Conservation (phyloP, 495 filamentous ascomycete species). For the Annulohypoxylon bovei region DNA sequence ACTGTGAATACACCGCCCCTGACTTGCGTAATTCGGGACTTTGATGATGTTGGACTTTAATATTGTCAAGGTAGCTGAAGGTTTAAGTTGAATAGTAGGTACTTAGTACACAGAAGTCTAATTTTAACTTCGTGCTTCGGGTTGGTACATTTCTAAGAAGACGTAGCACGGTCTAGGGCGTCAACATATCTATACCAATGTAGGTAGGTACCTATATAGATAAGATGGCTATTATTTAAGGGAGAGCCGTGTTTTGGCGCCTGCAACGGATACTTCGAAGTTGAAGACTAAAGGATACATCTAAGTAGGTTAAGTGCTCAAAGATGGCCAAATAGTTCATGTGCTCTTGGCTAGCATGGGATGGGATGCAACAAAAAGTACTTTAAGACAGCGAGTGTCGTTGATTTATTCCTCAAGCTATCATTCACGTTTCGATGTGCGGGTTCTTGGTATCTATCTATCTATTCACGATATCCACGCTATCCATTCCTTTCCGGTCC, state of each 20-base stretch:
- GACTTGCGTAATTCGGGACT: not conserved
- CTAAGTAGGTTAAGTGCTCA: no score
- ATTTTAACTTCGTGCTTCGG: not conserved
- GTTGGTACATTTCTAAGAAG: no score
- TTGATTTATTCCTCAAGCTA: not conserved
- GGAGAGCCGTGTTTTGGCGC: no score
- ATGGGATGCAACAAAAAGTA: not conserved
- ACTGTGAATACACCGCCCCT: not conserved
- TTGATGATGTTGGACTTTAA: no score
- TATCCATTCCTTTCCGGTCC: not conserved
- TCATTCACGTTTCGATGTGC: not conserved
- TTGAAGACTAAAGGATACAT: no score
- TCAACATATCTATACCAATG: no score
- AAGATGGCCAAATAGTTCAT: no score
- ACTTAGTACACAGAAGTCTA: not conserved
- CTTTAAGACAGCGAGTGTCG: not conserved
- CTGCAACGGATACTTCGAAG: no score
- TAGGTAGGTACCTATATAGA: no score
- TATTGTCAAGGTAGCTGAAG: not conserved
- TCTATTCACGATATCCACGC: constrained; percentile 10
- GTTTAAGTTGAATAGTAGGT: not conserved
- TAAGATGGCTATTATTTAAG: no score
- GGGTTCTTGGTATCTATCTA: not conserved
- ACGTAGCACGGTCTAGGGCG: not conserved
- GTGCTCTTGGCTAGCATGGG: not conserved